Base-by-base conservation (phyloP, 805 yeast genomes). In the Metschnikowia kofuensis region DNA sequence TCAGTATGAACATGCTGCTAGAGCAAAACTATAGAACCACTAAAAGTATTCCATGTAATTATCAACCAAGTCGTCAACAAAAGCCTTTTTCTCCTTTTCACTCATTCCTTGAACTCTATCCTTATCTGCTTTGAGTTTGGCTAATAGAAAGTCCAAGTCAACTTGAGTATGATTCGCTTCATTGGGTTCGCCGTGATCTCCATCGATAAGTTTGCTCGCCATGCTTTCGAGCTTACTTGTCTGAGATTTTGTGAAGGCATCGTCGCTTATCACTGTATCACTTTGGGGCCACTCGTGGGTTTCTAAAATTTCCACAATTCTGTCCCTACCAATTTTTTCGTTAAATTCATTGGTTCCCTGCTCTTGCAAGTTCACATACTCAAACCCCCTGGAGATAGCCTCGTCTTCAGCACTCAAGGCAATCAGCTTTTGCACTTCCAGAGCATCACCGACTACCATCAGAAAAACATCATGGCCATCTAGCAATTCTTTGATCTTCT, bases 291-390 rank as follows among this genome's bases (percentile, higher is more conserved):
- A 81, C 28, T 70, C 75, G 49, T 78, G 74, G 1, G 78, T 66
- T 42, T 80, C 78, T 6, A 81, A 54, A 2, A 79, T 57, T 48
- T 80, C 84, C 35, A 54, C 53, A 2, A 79, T 47, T 49, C 84
- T 58, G 35, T 66, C 70, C 12, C 60, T 55, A 0, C 85, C 85
- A 1, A 64, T 13, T 26, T 58, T 65, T 40, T 79, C 84, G 16
- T 59, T 59, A 51, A 49, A 77, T 54, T 77, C 79, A 53, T 76
- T 77, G 13, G 35, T 43, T 0, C 76, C 75, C 2, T 55, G 40
- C 5, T 63, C 63, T 16, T 57, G 45, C 26, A 68, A 59, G 39
- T 70, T 63, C 2, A 78, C 60, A 49, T 65, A 76, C 49, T 78
- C 83, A 45, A 75, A 65, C 2, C 81, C 82, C 30, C 62, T 48